These are phyloP conservation scores for Jimgerdemannia flammicorona DNA, from an alignment of 192 early-diverging fungal species.

Conservation along the genomic window DNA sequence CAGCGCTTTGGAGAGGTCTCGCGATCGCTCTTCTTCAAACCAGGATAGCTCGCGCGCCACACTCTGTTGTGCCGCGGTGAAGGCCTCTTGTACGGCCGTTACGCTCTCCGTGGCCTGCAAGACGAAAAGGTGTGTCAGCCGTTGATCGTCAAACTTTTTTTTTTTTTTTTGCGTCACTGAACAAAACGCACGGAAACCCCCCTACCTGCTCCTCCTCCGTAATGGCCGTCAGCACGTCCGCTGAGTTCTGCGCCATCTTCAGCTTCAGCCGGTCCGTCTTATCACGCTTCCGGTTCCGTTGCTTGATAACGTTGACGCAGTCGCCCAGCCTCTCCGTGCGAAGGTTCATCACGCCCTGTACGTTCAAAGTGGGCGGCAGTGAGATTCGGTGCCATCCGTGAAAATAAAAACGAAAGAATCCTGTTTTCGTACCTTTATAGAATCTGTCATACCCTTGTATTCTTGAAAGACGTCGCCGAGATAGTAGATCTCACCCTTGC, in stretches of 20 bases:
- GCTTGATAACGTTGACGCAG: slow-evolving; percentile 40
- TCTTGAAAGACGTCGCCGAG: slow-evolving; percentile 46
- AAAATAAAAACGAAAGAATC: background rate
- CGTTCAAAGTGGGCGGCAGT: background rate
- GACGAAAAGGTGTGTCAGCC: slow-evolving; percentile 15
- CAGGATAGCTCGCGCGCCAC: slow-evolving; percentile 40
- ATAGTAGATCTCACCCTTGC: slow-evolving; percentile 39
- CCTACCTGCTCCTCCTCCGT: slow-evolving; percentile 25
- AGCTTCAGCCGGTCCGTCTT: slow-evolving; percentile 31
- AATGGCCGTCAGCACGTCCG: slow-evolving; percentile 18
- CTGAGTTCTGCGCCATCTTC: slow-evolving; percentile 16
- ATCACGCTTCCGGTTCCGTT: slow-evolving; percentile 32
- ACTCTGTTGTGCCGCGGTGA: slow-evolving; percentile 30
- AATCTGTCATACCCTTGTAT: slow-evolving; percentile 43
- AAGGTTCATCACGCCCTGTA: slow-evolving; percentile 40
- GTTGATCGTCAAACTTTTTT: slow-evolving; percentile 14
- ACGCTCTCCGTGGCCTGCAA: slow-evolving; percentile 25
- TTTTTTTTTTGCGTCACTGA: background rate
- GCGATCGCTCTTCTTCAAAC: slow-evolving; percentile 40
- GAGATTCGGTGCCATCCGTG: background rate
- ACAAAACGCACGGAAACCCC: background rate
- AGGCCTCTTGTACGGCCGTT: slow-evolving; percentile 16
- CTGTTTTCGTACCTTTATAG: slow-evolving; percentile 32
- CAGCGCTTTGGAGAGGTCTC: slow-evolving; percentile 32
- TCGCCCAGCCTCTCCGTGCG: slow-evolving; percentile 44